These are phyloP conservation scores for Podospora didyma DNA, from an alignment of 495 filamentous ascomycete genomes.

Conservation along the genomic window DNA sequence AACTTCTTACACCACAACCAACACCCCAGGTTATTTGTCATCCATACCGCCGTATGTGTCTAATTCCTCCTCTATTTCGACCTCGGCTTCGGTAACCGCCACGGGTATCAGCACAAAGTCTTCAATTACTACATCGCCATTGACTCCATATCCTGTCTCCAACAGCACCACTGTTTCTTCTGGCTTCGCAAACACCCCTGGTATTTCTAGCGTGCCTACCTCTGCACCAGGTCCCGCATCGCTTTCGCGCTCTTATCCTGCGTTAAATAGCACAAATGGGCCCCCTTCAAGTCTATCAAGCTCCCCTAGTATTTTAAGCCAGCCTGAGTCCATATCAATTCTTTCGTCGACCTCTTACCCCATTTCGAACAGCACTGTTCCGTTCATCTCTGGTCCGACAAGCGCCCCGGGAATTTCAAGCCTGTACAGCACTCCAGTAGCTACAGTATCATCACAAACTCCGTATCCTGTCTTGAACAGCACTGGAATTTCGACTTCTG, in stretches of 20 bases:
- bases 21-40: too few relatives aligned
- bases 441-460: background rate
- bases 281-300: background rate
- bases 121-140: background rate
- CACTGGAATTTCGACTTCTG: background rate
- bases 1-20: background rate
- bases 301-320: too few relatives aligned
- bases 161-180: background rate
- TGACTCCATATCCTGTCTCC: background rate
- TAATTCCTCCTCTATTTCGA: background rate
- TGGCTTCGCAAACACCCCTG: background rate
- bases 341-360: too few relatives aligned
- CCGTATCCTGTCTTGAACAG: background rate
- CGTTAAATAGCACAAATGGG: background rate
- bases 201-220: too few relatives aligned
- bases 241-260: background rate
- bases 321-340: too few relatives aligned
- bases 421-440: background rate
- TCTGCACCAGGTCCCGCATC: too few relatives aligned
- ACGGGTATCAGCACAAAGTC: background rate
- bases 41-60: background rate
- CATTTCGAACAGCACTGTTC: too few relatives aligned
- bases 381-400: background rate
- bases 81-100: background rate
- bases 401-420: background rate